A percentile compares a stretch with the other conserved stretches of the same genome.
Conservation (phyloP, 441 rosid species). For the Manihot esculenta region DNA sequence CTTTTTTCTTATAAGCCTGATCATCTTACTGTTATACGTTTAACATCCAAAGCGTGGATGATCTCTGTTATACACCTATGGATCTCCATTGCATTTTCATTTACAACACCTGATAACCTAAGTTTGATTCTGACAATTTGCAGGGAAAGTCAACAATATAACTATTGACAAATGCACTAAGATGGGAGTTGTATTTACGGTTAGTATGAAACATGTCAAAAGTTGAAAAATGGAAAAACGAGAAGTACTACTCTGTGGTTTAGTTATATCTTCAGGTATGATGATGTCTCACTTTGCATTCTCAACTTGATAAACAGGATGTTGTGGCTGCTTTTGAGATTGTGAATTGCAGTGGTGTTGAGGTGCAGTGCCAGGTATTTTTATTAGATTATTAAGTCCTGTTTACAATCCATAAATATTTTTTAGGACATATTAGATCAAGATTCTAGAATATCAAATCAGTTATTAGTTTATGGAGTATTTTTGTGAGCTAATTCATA, state of each 20-base stretch:
- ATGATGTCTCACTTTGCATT: conserved; percentile 17
- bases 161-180: conserved; percentile 94
- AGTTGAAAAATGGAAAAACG: too few species aligned
- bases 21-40: not conserved
- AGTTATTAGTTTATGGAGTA: conserved; percentile 6
- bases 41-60: not conserved
- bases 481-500: not conserved
- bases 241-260: conserved; percentile 8
- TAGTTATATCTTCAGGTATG: not conserved
- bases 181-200: conserved; percentile 86
- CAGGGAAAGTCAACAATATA: conserved; percentile 97
- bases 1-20: conserved; percentile 2
- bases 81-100: not conserved
- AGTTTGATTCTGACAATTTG: conserved; percentile 28
- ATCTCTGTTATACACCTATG: not conserved
- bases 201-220: conserved; percentile 37
- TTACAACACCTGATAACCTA: conserved; percentile 13
- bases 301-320: conserved; percentile 52
- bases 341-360: conserved; percentile 86
- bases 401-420: not conserved
- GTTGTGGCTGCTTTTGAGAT: conserved; percentile 97
- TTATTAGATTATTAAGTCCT: conserved; percentile 9
- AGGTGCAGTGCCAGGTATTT: conserved; percentile 95
- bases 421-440: not conserved
- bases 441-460: not conserved